Percentiles rank a stretch among this genome's conserved stretches.
These are phyloP conservation scores for Diaporthe vaccinii DNA, from an alignment of 2,329 filamentous ascomycete species.

Conservation along the genomic window DNA sequence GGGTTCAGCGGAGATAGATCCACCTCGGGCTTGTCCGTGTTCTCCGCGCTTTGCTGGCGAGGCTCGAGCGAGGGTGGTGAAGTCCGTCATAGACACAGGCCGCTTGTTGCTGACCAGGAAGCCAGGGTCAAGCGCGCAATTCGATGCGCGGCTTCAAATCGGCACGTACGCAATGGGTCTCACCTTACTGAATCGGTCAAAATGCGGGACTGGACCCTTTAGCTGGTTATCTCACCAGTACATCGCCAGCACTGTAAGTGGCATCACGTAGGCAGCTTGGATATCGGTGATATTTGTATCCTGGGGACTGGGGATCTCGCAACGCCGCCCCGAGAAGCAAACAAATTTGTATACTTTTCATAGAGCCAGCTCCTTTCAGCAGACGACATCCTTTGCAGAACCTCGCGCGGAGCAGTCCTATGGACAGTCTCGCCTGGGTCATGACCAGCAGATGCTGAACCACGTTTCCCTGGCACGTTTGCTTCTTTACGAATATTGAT, in stretches of 20 bases:
- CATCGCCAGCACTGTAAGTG: not conserved
- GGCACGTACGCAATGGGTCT: not conserved
- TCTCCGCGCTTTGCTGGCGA: constrained; percentile 30
- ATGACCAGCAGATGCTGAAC: not conserved
- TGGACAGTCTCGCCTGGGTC: not conserved
- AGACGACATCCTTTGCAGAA: not conserved
- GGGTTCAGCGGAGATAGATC: constrained; percentile 23
- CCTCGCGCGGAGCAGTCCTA: not conserved
- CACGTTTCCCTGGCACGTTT: not conserved
- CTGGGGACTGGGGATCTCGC: not conserved
- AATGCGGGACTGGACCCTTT: not conserved
- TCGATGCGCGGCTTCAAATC: constrained; percentile 1
- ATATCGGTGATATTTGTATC: not conserved
- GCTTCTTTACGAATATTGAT: not conserved
- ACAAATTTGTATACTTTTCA: not conserved
- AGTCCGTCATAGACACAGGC: constrained; percentile 14
- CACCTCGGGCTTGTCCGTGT: constrained; percentile 33
- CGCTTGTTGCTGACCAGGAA: constrained; percentile 8
- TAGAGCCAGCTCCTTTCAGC: not conserved
- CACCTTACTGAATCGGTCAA: not conserved
- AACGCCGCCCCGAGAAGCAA: not conserved
- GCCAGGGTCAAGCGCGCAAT: not conserved
- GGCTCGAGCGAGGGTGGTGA: constrained; percentile 28
- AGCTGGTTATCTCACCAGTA: not conserved
- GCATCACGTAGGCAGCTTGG: not conserved